Evolutionary conservation across 805 yeast genomes (phyloP).

Genomic region (Candida sonorensis): DNA sequence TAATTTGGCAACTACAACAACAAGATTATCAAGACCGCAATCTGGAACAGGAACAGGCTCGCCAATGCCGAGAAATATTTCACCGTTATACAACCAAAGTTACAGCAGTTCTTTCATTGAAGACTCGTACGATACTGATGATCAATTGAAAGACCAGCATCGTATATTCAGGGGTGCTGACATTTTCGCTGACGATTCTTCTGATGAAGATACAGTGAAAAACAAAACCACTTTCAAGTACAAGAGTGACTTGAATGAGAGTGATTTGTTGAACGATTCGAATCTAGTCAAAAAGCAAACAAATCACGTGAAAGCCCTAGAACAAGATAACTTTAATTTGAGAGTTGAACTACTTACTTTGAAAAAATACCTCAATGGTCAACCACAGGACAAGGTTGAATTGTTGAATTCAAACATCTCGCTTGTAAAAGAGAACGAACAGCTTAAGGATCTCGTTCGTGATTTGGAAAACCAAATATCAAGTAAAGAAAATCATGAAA

Average conservation of each 20-base stretch:
- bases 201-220: slow-evolving; percentile 8
- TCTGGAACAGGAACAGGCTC: slow-evolving; percentile 11
- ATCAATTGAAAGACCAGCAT: slow-evolving; percentile 11
- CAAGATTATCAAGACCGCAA: no score
- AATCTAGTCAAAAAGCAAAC: slow-evolving; percentile 22
- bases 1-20: no score
- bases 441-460: slow-evolving; percentile 4
- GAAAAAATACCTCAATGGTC: slow-evolving; percentile 30
- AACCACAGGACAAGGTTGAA: slow-evolving; percentile 35
- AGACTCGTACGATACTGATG: slow-evolving; percentile 15
- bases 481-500: not conserved
- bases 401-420: slow-evolving; percentile 31
- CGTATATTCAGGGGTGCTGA: slow-evolving; percentile 20
- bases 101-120: slow-evolving; percentile 17
- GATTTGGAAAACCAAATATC: not conserved
- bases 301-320: slow-evolving; percentile 21
- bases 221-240: no score
- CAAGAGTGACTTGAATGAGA: no score
- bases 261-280: slow-evolving; percentile 13
- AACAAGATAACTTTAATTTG: slow-evolving; percentile 37
- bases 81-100: slow-evolving; percentile 3
- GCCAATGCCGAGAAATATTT: slow-evolving; percentile 6
- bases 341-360: slow-evolving; percentile 36
- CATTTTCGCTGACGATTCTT: slow-evolving; percentile 19
- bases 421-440: slow-evolving; percentile 23